Evolutionary conservation across 2,329 filamentous ascomycete genomes (phyloP), one percentile per base, ranked within the genome.

Genomic region (Westerdykella aurantiaca): DNA sequence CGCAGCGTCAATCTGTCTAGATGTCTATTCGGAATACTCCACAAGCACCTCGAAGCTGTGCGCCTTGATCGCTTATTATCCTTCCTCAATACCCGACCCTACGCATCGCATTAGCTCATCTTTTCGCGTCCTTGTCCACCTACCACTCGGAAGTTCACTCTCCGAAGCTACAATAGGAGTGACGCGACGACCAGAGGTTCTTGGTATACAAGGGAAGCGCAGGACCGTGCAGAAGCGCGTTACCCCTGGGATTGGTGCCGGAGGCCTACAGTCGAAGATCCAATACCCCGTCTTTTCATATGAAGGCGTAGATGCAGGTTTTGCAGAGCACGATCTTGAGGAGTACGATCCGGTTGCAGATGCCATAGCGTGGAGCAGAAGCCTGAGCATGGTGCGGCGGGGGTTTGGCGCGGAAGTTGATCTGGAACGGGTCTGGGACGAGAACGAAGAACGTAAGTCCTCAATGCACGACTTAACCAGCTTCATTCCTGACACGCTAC

Each of bases 281-380:
- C 60, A 65, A 38, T 70, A 72, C 45, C 67, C 67, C 34, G 66
- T 73, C 4, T 81, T 75, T 56, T 73, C 73, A 0, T 84, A 84
- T 51, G 71, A 74, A 10, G 70, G 73, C 47, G 78, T 67, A 0
- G 69, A 79, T 40, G 68, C 79, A 0, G 86, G 86, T 0, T 89
- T 90, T 49, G 85, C 85, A 0, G 85, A 89, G 64, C 74, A 76
- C 16, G 80, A 87, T 44, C 62, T 86, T 25, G 81, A 85, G 2
- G 79, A 84, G 51, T 88, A 81, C 53, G 77, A 88, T 50, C 71
- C 75, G 9, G 70, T 85, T 3, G 76, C 77, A 0, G 78, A 83
- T 1, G 75, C 77, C n/a, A 57, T 88, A 16, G 83, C 85, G 0
- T 88, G 82, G 76, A 79, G 75, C n/a, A 73, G 86, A 6, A 82